Evolutionary conservation across 2,329 filamentous ascomycete genomes (phyloP).

Genomic region (Epichloe gansuensis): DNA sequence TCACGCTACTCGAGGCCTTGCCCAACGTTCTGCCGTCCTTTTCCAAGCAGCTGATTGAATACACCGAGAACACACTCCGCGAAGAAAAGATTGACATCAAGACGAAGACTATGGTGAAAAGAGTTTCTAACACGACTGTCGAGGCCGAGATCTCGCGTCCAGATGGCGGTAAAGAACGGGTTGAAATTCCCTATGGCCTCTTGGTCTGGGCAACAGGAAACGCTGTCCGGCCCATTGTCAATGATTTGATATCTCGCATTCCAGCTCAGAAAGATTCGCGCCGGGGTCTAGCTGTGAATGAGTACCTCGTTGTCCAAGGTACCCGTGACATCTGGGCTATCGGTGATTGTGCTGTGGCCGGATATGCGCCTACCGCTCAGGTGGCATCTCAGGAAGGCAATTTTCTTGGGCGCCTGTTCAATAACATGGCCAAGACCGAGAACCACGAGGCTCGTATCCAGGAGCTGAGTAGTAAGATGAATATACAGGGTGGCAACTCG

Average conservation of each 20-base stretch:
- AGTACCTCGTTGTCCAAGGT: slow-evolving; percentile 96
- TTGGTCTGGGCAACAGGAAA: slow-evolving; percentile 98
- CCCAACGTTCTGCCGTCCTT: slow-evolving; percentile 96
- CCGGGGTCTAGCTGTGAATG: slow-evolving; percentile 90
- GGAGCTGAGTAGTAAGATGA: slow-evolving; percentile 51
- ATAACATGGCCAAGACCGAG: slow-evolving; percentile 96
- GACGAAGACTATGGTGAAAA: slow-evolving; percentile 99
- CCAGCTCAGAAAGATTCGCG: slow-evolving; percentile 91
- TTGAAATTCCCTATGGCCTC: slow-evolving; percentile 84
- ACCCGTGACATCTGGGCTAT: slow-evolving; percentile 96
- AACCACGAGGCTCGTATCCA: slow-evolving; percentile 65
- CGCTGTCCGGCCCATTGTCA: slow-evolving; percentile 76
- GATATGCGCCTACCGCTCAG: slow-evolving; percentile 95
- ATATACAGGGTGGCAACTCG: slow-evolving; percentile 51
- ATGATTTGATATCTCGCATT: slow-evolving; percentile 83
- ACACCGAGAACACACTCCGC: slow-evolving; percentile 97
- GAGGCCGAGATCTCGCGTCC: slow-evolving; percentile 76
- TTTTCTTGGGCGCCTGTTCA: slow-evolving; percentile 92
- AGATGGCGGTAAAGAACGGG: slow-evolving; percentile 70
- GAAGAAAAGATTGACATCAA: slow-evolving; percentile 97
- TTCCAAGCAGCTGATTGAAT: slow-evolving; percentile 97
- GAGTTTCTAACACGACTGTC: slow-evolving; percentile 82
- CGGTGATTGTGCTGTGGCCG: slow-evolving; percentile 92
- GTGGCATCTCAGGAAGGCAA: slow-evolving; percentile 90
- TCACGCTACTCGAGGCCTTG: slow-evolving; percentile 92